A percentile compares a stretch with the other conserved stretches of the same genome.
Evolutionary conservation across 2,329 filamentous ascomycete genomes (phyloP).

Genomic region (Colletotrichum orchidophilum): DNA sequence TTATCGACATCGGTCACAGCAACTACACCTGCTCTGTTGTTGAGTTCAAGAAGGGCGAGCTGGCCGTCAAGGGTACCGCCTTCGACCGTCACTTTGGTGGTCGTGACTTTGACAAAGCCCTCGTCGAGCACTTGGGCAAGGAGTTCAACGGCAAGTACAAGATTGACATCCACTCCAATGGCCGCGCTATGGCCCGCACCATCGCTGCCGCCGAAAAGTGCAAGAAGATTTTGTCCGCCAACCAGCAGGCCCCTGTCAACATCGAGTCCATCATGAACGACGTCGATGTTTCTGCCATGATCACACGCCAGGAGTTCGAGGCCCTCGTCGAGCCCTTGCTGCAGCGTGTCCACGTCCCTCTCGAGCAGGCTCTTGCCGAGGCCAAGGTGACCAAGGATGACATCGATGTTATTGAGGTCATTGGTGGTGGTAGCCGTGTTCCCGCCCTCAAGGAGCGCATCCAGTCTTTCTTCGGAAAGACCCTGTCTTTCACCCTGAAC

Average conservation of each 20-base stretch:
- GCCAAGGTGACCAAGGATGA: slow-evolving; percentile 91
- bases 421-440: slow-evolving; percentile 94
- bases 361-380: slow-evolving; percentile 94
- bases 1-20: slow-evolving; percentile 95
- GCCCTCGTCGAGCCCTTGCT: slow-evolving; percentile 87
- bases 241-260: slow-evolving; percentile 90
- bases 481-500: slow-evolving; percentile 94
- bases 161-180: slow-evolving; percentile 91
- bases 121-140: slow-evolving; percentile 92
- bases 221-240: slow-evolving; percentile 98
- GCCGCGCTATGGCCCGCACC: slow-evolving; percentile 89
- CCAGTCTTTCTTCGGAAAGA: slow-evolving; percentile 90
- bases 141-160: slow-evolving; percentile 99
- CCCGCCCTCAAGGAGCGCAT: slow-evolving; percentile 92
- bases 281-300: slow-evolving; percentile 85
- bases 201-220: slow-evolving; percentile 92
- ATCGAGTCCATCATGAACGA: slow-evolving; percentile 99
- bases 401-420: slow-evolving; percentile 92
- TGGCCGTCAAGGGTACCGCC: slow-evolving; percentile 90
- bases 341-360: slow-evolving; percentile 73
- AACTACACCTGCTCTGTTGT: slow-evolving; percentile 95
- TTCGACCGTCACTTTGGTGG: slow-evolving; percentile 98
- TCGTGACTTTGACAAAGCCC: slow-evolving; percentile 93
- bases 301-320: slow-evolving; percentile 96
- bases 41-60: slow-evolving; percentile 96